These are phyloP conservation scores for Kuraishia molischiana DNA, from an alignment of 805 yeast species.

Conservation along the genomic window DNA sequence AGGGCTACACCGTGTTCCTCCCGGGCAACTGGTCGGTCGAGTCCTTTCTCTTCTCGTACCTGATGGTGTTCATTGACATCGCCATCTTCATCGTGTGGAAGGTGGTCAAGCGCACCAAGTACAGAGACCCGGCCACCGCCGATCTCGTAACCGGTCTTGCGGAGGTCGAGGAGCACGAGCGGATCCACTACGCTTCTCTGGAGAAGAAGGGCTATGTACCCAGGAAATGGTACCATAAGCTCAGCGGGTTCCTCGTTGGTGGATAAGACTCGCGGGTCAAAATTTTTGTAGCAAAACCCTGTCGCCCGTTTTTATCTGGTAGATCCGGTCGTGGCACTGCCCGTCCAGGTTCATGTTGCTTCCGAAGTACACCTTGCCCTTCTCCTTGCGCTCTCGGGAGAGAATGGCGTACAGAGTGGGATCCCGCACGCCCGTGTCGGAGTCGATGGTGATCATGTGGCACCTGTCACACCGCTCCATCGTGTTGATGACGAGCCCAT, in stretches of 20 bases:
- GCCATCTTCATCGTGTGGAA: constrained; percentile 44
- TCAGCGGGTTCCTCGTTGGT: background rate
- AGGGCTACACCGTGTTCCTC: constrained; percentile 64
- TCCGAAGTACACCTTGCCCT: constrained; percentile 31
- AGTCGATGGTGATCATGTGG: constrained; percentile 32
- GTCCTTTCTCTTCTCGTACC: constrained; percentile 57
- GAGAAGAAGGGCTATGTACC: background rate
- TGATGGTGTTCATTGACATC: constrained; percentile 55
- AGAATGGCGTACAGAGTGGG: constrained; percentile 22
- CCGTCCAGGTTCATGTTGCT: constrained; percentile 14
- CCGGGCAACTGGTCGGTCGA: constrained; percentile 38
- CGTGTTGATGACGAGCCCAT: constrained; percentile 9
- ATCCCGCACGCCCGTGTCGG: constrained; percentile 23
- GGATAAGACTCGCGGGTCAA: no score
- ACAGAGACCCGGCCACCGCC: constrained; percentile 34
- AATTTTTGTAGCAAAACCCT: no score
- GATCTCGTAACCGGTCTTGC: constrained; percentile 44
- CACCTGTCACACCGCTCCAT: constrained; percentile 28
- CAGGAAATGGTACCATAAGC: background rate
- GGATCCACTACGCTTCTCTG: constrained; percentile 5
- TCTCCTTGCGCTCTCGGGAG: constrained; percentile 20
- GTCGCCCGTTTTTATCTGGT: background rate
- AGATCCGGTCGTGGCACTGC: constrained; percentile 4
- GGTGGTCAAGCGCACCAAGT: constrained; percentile 34
- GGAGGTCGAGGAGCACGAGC: constrained; percentile 54